phyloP scores from a whole-genome alignment of 768 basidiomycete genomes.

The Pleurotus tuoliensis region DNA sequence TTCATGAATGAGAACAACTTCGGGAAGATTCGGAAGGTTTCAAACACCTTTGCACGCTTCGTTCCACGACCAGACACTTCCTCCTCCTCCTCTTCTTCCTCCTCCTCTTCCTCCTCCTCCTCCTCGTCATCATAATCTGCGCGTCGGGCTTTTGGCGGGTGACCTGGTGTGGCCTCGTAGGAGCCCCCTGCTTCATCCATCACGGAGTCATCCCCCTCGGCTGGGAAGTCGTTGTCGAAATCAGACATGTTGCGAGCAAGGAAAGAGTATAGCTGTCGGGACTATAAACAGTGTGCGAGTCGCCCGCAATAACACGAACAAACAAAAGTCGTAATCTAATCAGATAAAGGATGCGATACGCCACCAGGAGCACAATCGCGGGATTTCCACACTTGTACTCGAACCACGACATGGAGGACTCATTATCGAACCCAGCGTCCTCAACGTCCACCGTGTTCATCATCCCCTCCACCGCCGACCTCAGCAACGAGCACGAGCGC shows the following conservation, averaged over 20 bases:
- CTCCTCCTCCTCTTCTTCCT: slow-evolving; percentile 56
- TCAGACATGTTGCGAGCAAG: slow-evolving; percentile 42
- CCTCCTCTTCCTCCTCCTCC: slow-evolving; percentile 52
- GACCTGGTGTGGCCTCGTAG: background rate
- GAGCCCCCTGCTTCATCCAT: slow-evolving; percentile 19
- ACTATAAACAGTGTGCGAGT: background rate
- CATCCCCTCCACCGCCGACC: background rate
- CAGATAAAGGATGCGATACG: background rate
- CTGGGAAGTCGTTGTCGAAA: slow-evolving; percentile 25
- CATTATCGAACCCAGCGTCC: background rate
- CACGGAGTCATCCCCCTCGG: slow-evolving; percentile 32
- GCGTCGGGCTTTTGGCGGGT: slow-evolving; percentile 10
- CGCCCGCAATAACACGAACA: too few species aligned
- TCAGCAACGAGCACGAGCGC: background rate
- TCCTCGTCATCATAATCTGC: slow-evolving; percentile 39
- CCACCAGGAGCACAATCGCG: too few species aligned
- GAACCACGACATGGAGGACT: slow-evolving; percentile 7
- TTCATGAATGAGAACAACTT: slow-evolving; percentile 7
- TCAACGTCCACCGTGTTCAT: slow-evolving; percentile 5
- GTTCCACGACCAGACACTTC: slow-evolving; percentile 41
- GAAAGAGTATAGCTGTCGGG: background rate
- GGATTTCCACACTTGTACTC: background rate
- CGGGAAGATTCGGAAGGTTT: background rate
- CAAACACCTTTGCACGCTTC: slow-evolving; percentile 60
- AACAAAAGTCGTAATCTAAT: background rate